Evolutionary conservation across 1,284 basidiomycete species (phyloP).

Genomic region (Peniophora sp.): DNA sequence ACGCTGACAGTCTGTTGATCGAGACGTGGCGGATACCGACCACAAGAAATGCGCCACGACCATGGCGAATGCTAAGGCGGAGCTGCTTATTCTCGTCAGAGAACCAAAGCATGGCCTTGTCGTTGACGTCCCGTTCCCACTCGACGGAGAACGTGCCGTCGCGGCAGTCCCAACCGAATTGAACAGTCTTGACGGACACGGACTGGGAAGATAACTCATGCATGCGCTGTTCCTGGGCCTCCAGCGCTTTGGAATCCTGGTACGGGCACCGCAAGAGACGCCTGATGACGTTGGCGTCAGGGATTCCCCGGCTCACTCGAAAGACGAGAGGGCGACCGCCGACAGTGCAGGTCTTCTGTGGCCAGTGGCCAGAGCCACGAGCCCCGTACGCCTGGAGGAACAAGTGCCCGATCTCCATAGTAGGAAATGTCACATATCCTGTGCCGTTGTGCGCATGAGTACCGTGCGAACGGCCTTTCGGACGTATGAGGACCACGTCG

Average conservation of each 20-base stretch:
- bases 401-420: slow-evolving; percentile 22
- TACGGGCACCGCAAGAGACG: slow-evolving; percentile 34
- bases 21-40: slow-evolving; percentile 39
- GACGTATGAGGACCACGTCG: slow-evolving; percentile 34
- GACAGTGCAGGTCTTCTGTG: no score
- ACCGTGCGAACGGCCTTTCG: slow-evolving; percentile 9
- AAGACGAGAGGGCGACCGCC: no score
- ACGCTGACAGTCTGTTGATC: slow-evolving; percentile 28
- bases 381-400: slow-evolving; percentile 40
- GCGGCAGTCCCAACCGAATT: slow-evolving; percentile 45
- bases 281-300: slow-evolving; percentile 31
- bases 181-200: background rate
- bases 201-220: slow-evolving; percentile 18
- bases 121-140: slow-evolving; percentile 26
- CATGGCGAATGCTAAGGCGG: slow-evolving; percentile 24
- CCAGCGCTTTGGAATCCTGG: slow-evolving; percentile 30
- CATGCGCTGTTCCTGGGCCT: slow-evolving; percentile 18
- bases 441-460: slow-evolving; percentile 24
- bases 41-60: slow-evolving; percentile 16
- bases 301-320: background rate
- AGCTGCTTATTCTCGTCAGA: slow-evolving; percentile 40
- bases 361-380: no score
- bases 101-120: slow-evolving; percentile 25
- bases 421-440: slow-evolving; percentile 43
- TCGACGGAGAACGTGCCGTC: slow-evolving; percentile 49